phyloP scores from a whole-genome alignment of 164 flowering plant species.

The Macadamia tetraphylla region DNA sequence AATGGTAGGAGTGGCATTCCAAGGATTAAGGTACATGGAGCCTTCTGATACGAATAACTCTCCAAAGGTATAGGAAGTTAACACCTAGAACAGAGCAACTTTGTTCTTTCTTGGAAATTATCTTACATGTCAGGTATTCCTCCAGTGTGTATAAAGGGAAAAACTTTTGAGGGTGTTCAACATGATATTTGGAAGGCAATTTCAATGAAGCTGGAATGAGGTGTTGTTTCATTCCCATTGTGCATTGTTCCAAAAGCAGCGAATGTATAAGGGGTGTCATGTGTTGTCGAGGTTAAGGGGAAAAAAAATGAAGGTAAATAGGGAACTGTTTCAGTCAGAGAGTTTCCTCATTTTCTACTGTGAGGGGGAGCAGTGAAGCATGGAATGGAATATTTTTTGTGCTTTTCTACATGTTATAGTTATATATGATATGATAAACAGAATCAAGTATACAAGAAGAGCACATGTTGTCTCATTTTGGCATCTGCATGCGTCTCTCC shows the following conservation, averaged over 20 bases:
- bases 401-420: background rate
- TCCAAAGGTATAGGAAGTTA: background rate
- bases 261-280: background rate
- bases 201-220: background rate
- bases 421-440: too few relatives aligned
- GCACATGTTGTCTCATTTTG: too few relatives aligned
- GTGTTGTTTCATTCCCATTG: background rate
- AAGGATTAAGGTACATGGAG: background rate
- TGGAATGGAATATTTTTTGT: background rate
- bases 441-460: too few relatives aligned
- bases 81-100: background rate
- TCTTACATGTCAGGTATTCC: background rate
- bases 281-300: background rate
- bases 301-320: too few relatives aligned
- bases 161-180: background rate
- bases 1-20: constrained; percentile 24
- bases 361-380: background rate
- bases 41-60: background rate
- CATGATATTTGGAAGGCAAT: background rate
- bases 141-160: background rate
- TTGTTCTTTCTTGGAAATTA: background rate
- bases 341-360: constrained; percentile 8
- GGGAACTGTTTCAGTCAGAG: background rate
- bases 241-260: background rate
- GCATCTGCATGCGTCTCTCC: too few relatives aligned